Base-by-base conservation (phyloP, 176 grass and related monocot species). In the Oryza brachyantha region DNA sequence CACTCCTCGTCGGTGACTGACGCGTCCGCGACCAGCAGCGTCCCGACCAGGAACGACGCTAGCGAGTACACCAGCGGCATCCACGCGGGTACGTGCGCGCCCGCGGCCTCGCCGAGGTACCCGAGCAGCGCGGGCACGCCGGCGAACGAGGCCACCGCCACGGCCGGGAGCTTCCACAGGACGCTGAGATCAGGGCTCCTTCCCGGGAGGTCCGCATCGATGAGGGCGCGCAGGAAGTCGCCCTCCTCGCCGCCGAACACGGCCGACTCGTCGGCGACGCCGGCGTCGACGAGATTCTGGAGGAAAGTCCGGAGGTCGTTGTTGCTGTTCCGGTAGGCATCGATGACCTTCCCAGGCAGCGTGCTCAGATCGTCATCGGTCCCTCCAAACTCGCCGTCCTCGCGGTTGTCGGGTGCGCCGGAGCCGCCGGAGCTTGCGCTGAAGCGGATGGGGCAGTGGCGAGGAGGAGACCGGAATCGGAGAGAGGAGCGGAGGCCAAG, bases 21-120 rank as follows among this genome's bases (percentile, higher is more conserved):
- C 8, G 86, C 48, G 75, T 83, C 80, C 38, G 17, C 80, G 0
- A 83, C 48, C 46, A 88, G 74, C 73, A 83, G 80, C 48, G 74
- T 32, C 1, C 86, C 80, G 24, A 88, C n/a, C 46, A 83, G 46
- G 85, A 87, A 88, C 0, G 74, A 25, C 5, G 48, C 59, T 67
- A 73, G 58, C 58, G 73, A 87, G 85, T 72, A 83, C 74, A 72
- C 85, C 42, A 78, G 85, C 45, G 74, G 79, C 79, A 87, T 87
- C 85, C 73, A 87, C n/a, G 66, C 79, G 19, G 85, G 85, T 7
- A 82, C 72, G 73, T 29, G 73, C 42, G 59, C 85, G 42, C 79
- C 73, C 21, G 85, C 73, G 13, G 85, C 85, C 1, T 81, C 85
- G 66, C 73, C 79, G 24, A 87, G 85, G 73, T 22, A 77, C n/a